Evolutionary conservation across 2,329 filamentous ascomycete genomes (phyloP), one percentile per base, ranked within the genome.

Genomic region (Phialophora expanda): DNA sequence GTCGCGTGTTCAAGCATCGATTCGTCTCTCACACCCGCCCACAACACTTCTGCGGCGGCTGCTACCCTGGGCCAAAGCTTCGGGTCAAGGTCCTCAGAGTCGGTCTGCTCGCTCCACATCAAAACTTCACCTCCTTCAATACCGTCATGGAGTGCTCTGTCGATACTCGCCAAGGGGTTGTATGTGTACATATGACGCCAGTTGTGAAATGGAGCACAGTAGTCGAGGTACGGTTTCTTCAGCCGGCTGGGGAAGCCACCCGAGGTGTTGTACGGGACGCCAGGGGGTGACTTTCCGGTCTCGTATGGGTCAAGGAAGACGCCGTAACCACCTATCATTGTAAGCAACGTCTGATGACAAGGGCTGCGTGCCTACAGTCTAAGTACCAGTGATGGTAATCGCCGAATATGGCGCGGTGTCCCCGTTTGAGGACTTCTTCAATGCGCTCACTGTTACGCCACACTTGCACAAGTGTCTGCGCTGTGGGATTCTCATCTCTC

Each of bases 171-270:
- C 3, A 88, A 80, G 0, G 92, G 92, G 75, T 96, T 89, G 77
- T 94, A 90, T 22, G 87, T 86, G 82, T 96, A 96, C 65, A 94
- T 84, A 30, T 91, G 82, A 6, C 87, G 86, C 93, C 93, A 97
- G 79, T 86, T 91, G 81, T 96, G 92, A 74, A 83, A 83, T 1
- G 93, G 93, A 0, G 82, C 81, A 79, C 92, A 96, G 85, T 93
- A 96, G 80, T 96, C 92, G 65, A 81, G 79, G 80, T 90, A 96
- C 0, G 91, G 91, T 20, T 63, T 56, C n/a, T 63, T 59, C 22
- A 74, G 38, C 22, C 46, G 60, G 56, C 66, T 72, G 14, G 69
- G 44, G 26, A 56, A 48, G 6, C 71, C 68, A 17, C 69, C 70
- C 9, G 62, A 65, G 14, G 61, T 72, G 60, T 68, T 70, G 63